Evolutionary conservation across 2,329 filamentous ascomycete genomes (phyloP), one percentile per base, ranked within the genome.

Genomic region (Ploettnerulaceae sp.): DNA sequence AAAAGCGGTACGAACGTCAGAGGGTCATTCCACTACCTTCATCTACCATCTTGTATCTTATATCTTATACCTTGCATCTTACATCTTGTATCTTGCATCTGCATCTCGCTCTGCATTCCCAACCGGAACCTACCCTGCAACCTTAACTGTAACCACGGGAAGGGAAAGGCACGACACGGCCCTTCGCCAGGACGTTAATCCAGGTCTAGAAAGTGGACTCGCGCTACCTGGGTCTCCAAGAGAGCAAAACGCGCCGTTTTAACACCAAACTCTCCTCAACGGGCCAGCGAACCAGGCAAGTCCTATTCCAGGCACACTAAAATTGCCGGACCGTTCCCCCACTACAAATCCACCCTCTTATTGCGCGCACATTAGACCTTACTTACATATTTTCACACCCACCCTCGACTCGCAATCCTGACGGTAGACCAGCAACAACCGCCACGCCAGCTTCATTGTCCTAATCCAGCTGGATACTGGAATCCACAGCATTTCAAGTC

Each of bases 151-250:
- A 31, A 29, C 45, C 28, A 45, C 50, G 53, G 49, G 45, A 53
- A 45, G 47, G 43, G 41, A 46, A 51, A 53, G 53, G 57, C 46
- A 54, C 56, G 57, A 55, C 34, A 52, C 58, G 53, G 52, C 32
- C 54, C 55, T 53, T 54, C 29, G 28, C 43, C 26, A 48, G 43
- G 25, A 18, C 24, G 49, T 35, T 33, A 15, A 35, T 11, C 42
- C 40, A 39, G 33, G 38, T 37, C 15, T 48, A 32, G 42, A 32
- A 38, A 17, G 15, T 42, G 45, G 45, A 50, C 33, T 45, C n/a
- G 28, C 48, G 45, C 41, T 42, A 46, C 28, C 33, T 36, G 24
- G 7, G 8, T n/a, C 25, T 26, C 33, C 36, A 48, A 43, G 33
- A 37, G 40, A 38, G 18, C 25, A 28, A 41, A 43, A 47, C 33